Percentiles rank a stretch among this genome's conserved stretches.
Evolutionary conservation across 1,284 basidiomycete species (phyloP).

Genomic region (Farysia itapuensis): DNA sequence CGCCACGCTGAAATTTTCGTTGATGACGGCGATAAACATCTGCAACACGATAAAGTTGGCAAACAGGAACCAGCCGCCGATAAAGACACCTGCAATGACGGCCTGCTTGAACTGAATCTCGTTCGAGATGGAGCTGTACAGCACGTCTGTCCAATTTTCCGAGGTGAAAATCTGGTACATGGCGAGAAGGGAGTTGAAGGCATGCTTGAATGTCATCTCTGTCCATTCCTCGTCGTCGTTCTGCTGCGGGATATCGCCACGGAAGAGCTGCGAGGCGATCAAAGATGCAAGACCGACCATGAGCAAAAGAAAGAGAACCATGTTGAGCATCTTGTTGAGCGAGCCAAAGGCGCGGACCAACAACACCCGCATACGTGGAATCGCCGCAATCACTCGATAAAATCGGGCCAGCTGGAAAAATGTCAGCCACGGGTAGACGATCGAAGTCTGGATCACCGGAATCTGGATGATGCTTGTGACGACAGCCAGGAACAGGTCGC

Average conservation of each 20-base stretch:
- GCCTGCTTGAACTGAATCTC: slow-evolving; percentile 74
- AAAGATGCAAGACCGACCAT: slow-evolving; percentile 86
- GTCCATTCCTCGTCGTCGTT: slow-evolving; percentile 54
- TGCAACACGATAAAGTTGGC: slow-evolving; percentile 94
- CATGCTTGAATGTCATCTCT: slow-evolving; percentile 80
- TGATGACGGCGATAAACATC: slow-evolving; percentile 98
- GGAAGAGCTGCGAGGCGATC: slow-evolving; percentile 71
- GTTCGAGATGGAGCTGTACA: slow-evolving; percentile 72
- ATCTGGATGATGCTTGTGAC: slow-evolving; percentile 81
- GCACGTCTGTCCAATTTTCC: slow-evolving; percentile 86
- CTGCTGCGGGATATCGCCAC: slow-evolving; percentile 72
- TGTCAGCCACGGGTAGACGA: slow-evolving; percentile 85
- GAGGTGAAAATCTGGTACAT: slow-evolving; percentile 89
- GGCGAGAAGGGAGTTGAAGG: slow-evolving; percentile 84
- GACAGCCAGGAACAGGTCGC: slow-evolving; percentile 81
- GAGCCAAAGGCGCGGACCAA: slow-evolving; percentile 79
- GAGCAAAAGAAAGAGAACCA: slow-evolving; percentile 86
- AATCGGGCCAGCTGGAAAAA: slow-evolving; percentile 85
- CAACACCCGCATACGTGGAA: slow-evolving; percentile 72
- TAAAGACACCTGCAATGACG: slow-evolving; percentile 73
- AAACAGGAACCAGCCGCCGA: slow-evolving; percentile 86
- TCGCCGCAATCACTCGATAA: slow-evolving; percentile 86
- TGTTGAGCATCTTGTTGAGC: slow-evolving; percentile 86
- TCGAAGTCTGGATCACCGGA: slow-evolving; percentile 70
- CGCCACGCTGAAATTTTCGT: slow-evolving; percentile 92